Evolutionary conservation across 257 asterid genomes (phyloP).

Genomic region (Solanum chmielewskii): DNA sequence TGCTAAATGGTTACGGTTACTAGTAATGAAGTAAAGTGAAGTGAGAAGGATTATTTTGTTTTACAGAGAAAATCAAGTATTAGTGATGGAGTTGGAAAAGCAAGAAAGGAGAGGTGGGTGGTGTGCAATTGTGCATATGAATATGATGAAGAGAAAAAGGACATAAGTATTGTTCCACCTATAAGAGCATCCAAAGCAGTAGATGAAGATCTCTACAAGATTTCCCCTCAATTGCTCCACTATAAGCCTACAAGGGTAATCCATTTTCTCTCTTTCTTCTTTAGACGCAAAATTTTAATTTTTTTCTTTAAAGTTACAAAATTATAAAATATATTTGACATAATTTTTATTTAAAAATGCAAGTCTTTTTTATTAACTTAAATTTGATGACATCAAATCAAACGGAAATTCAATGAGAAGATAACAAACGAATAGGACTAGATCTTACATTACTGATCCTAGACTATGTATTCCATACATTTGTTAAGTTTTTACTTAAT

Average conservation of each 20-base stretch:
- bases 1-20: too few species aligned
- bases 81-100: slow-evolving; percentile 3
- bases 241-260: slow-evolving; percentile 34
- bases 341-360: too few species aligned
- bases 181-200: slow-evolving; percentile 37
- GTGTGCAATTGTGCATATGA: slow-evolving; percentile 41
- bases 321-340: too few species aligned
- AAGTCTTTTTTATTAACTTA: too few species aligned
- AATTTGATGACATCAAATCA: too few species aligned
- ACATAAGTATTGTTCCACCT: slow-evolving; percentile 3
- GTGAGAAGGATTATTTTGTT: not conserved
- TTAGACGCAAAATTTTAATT: too few species aligned
- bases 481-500: too few species aligned
- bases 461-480: too few species aligned
- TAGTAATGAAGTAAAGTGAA: not conserved
- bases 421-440: too few species aligned
- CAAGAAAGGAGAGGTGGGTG: slow-evolving; percentile 23
- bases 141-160: slow-evolving; percentile 20
- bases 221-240: slow-evolving; percentile 58
- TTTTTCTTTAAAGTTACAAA: too few species aligned
- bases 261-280: not conserved
- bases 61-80: slow-evolving; percentile 21
- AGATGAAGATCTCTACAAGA: slow-evolving; percentile 78
- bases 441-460: too few species aligned
- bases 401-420: too few species aligned